A percentile compares a stretch with the other conserved stretches of the same genome.
phyloP scores from a whole-genome alignment of 148 eudicot species.

The Vaccinium macrocarpon region DNA sequence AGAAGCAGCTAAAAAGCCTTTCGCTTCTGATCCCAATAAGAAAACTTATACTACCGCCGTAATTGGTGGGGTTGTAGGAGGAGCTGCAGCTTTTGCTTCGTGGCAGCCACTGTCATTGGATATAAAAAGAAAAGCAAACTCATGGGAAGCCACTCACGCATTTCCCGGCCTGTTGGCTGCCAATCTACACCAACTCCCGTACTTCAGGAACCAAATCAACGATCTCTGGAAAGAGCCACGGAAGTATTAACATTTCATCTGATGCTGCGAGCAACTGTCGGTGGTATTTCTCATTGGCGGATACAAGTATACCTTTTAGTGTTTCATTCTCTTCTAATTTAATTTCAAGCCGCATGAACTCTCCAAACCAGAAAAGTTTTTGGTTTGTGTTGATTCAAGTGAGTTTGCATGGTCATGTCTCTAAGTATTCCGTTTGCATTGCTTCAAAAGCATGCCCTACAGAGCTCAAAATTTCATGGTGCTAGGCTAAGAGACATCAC shows the following conservation, averaged over 20 bases:
- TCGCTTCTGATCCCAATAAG: neutral
- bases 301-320: neutral
- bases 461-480: too few species aligned
- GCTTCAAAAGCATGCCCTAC: neutral
- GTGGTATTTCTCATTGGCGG: conserved; percentile 22
- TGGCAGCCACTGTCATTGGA: conserved; percentile 20
- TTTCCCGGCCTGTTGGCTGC: conserved; percentile 34
- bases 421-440: neutral
- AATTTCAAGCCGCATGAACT: neutral
- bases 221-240: conserved; percentile 31
- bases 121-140: conserved; percentile 16
- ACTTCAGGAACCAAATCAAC: conserved; percentile 24
- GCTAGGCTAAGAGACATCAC: too few species aligned
- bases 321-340: neutral
- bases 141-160: conserved; percentile 11
- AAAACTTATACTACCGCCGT: neutral
- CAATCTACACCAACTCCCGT: conserved; percentile 27
- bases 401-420: neutral
- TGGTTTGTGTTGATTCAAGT: neutral
- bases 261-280: conserved; percentile 48
- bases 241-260: conserved; percentile 35
- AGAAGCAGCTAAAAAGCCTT: conserved; percentile 21
- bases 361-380: neutral
- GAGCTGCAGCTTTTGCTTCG: conserved; percentile 37
- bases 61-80: conserved; percentile 41